Conservation (phyloP, 345 rosid genomes). For the Laguncularia racemosa region DNA sequence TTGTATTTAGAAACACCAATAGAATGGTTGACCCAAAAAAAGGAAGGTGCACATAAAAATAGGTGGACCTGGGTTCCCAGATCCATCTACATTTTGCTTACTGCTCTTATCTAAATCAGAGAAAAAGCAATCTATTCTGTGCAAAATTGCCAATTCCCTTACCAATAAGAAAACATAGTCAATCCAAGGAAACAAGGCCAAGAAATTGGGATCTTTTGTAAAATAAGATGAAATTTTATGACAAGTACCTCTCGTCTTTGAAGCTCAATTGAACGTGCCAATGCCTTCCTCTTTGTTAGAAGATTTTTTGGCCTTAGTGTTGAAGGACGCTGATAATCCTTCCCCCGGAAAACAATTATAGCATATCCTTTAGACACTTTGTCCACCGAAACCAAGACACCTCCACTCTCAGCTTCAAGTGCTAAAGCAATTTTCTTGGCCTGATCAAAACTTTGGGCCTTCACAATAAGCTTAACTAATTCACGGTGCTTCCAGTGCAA, state of each 20-base stretch:
- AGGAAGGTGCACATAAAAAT: no score
- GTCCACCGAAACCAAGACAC: conserved; percentile 83
- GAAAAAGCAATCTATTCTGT: no score
- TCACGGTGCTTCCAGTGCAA: conserved; percentile 97
- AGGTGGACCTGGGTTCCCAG: no score
- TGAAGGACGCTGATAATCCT: conserved; percentile 78
- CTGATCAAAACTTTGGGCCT: conserved; percentile 63
- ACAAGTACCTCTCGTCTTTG: conserved; percentile 74
- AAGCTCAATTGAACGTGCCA: conserved; percentile 93
- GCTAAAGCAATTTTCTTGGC: conserved; percentile 80
- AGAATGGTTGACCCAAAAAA: no score
- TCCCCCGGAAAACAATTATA: conserved; percentile 76
- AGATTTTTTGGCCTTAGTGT: conserved; percentile 76
- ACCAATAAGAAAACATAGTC: not conserved
- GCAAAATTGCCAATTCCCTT: no score
- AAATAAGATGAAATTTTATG: conserved; percentile 3
- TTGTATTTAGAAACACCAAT: no score
- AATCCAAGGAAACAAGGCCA: not conserved
- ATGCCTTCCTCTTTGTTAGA: conserved; percentile 90
- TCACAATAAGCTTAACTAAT: conserved; percentile 71
- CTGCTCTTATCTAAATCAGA: no score
- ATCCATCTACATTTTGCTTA: no score
- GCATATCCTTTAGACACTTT: conserved; percentile 90
- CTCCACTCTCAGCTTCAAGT: conserved; percentile 97
- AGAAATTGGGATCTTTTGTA: conserved; percentile 7